These are phyloP conservation scores for Globisporangium sylvaticum DNA, from an alignment of 352 stramenopile genomes.

Conservation along the genomic window DNA sequence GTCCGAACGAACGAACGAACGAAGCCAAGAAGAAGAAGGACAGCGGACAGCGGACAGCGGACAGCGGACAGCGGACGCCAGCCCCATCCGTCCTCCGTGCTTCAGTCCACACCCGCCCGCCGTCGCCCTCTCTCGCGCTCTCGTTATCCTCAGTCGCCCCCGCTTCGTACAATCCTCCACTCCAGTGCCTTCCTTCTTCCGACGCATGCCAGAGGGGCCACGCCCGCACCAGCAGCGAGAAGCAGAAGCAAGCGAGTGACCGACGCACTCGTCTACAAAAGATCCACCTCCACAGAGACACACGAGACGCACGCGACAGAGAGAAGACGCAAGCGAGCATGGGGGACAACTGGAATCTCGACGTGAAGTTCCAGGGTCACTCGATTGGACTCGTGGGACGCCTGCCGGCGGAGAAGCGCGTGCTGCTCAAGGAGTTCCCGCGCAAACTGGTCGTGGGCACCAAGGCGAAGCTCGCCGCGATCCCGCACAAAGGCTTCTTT, in stretches of 20 bases:
- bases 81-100: neutral
- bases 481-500: slow-evolving; percentile 86
- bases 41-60: too few relatives aligned
- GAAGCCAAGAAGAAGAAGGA: neutral
- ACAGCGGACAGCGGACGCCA: too few relatives aligned
- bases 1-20: neutral
- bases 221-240: neutral
- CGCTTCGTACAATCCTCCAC: neutral
- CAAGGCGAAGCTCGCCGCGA: slow-evolving; percentile 71
- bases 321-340: slow-evolving; percentile 12
- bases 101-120: neutral
- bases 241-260: neutral
- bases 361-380: slow-evolving; percentile 81
- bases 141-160: neutral
- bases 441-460: slow-evolving; percentile 70
- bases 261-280: neutral
- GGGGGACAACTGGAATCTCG: slow-evolving; percentile 81
- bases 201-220: slow-evolving; percentile 2
- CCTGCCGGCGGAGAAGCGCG: slow-evolving; percentile 77
- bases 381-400: slow-evolving; percentile 69
- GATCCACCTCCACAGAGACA: neutral
- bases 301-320: neutral
- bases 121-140: neutral
- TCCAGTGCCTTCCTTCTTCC: neutral
- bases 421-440: slow-evolving; percentile 71